Evolutionary conservation across 108 stramenopile genomes (phyloP), one percentile per base, ranked within the genome.

Genomic region (Discostella pseudostelligera): DNA sequence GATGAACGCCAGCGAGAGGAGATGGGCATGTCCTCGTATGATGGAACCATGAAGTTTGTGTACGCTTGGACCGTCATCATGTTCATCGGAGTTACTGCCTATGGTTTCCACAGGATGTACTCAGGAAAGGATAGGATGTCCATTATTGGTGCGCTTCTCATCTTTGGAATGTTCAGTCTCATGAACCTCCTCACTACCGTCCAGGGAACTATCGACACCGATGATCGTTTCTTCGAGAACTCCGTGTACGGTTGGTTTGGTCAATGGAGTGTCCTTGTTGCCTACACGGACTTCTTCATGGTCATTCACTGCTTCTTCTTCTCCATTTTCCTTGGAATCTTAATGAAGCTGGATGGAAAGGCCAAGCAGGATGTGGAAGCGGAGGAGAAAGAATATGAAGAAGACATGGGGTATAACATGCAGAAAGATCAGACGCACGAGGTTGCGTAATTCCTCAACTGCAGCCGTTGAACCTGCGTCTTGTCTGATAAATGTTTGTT

Each of bases 251-350:
- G 85, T 26, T 83, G 78, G 63, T 86, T 83, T 56, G 83, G 83
- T 10, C 85, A 86, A 62, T 79, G 74, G 37, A 47, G 72, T 44
- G 82, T 83, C 5, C 68, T 86, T 22, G 70, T 86, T 39, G 83
- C 78, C 26, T 82, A 83, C 17, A 79, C 82, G 54, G 69, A 81
- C 57, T 81, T 81, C 49, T 81, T 80, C 73, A 72, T 78, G 55
- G 42, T 82, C 24, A 32, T 72, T 65, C 69, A 70, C 49, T 53
- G 69, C 26, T 37, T 70, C 24, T 49, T 61, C 32, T 70, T 70
- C 51, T 58, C 59, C 9, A 22, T 29, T 17, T 50, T 60, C 8
- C 59, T 70, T 61, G 69, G 59, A 54, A 35, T 60, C 20, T 17
- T 61, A 2, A 58, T 29, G 39, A 29, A 19, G 3, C 61, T 54